Evolutionary conservation across 495 filamentous ascomycete species (phyloP).

Genomic region (Xylaria intraflava): DNA sequence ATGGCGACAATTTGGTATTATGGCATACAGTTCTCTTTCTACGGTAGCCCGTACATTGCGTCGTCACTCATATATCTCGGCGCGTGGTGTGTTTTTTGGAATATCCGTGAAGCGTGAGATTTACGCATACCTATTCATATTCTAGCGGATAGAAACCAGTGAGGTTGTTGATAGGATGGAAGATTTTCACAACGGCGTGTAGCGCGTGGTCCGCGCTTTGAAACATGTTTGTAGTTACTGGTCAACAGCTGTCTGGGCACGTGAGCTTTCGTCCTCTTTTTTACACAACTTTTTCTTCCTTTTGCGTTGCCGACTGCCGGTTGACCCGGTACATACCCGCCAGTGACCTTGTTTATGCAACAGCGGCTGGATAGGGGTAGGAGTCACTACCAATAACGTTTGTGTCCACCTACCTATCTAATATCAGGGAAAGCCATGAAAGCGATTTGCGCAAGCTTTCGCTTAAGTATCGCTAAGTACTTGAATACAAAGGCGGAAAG

Average conservation of each 20-base stretch:
- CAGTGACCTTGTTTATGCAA: constrained; percentile 9
- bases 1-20: constrained; percentile 37
- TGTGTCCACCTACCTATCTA: too few species aligned
- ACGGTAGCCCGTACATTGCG: constrained; percentile 28
- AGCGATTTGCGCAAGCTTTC: not conserved
- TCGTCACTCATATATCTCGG: constrained; percentile 11
- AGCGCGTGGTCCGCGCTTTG: not conserved
- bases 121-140: not conserved
- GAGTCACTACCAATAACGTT: constrained; percentile 1
- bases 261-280: not conserved
- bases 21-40: constrained; percentile 17
- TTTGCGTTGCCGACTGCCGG: constrained; percentile 1
- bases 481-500: not conserved
- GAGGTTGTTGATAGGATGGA: not conserved
- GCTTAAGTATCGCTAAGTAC: not conserved
- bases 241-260: too few species aligned
- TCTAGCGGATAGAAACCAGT: not conserved
- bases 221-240: constrained; percentile 3
- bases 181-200: not conserved
- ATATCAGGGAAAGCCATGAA: not conserved
- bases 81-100: constrained; percentile 7
- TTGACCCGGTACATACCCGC: not conserved
- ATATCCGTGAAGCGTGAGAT: constrained; percentile 1
- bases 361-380: not conserved
- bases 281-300: not conserved